Evolutionary conservation across 768 basidiomycete genomes (phyloP).

Genomic region (Tylopilus balloui): DNA sequence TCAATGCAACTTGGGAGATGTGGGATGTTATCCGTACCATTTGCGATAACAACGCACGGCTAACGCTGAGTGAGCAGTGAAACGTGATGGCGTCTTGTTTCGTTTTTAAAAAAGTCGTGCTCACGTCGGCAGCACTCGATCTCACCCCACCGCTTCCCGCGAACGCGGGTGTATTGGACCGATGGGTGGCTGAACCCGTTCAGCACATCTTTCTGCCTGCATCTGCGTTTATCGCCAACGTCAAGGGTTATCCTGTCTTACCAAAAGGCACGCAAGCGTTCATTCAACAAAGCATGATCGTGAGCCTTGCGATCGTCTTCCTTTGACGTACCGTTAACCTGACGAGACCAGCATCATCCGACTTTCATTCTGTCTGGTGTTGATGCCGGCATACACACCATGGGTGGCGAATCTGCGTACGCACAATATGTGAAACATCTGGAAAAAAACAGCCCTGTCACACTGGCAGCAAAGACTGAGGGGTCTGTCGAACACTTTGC

Average conservation of each 20-base stretch:
- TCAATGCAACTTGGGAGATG: slow-evolving; percentile 92
- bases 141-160: slow-evolving; percentile 84
- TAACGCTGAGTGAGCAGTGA: slow-evolving; percentile 72
- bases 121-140: slow-evolving; percentile 68
- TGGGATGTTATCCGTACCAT: slow-evolving; percentile 93
- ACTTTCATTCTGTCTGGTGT: slow-evolving; percentile 78
- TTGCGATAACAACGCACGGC: slow-evolving; percentile 75
- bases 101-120: slow-evolving; percentile 5
- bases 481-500: slow-evolving; percentile 89
- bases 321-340: slow-evolving; percentile 18
- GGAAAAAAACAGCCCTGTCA: slow-evolving; percentile 68
- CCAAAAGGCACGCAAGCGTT: slow-evolving; percentile 91
- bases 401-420: slow-evolving; percentile 85
- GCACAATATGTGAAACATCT: slow-evolving; percentile 83
- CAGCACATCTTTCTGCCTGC: slow-evolving; percentile 84
- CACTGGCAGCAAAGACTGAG: slow-evolving; percentile 56
- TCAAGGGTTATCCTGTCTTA: slow-evolving; percentile 94
- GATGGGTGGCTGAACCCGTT: slow-evolving; percentile 95
- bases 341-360: slow-evolving; percentile 66
- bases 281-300: slow-evolving; percentile 86
- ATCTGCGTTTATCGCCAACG: slow-evolving; percentile 89
- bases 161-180: slow-evolving; percentile 65
- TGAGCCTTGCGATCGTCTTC: slow-evolving; percentile 33
- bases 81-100: slow-evolving; percentile 2
- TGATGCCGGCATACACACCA: slow-evolving; percentile 56